These are phyloP conservation scores for Penicillium bovifimosum DNA, from an alignment of 495 filamentous ascomycete species.

Conservation along the genomic window DNA sequence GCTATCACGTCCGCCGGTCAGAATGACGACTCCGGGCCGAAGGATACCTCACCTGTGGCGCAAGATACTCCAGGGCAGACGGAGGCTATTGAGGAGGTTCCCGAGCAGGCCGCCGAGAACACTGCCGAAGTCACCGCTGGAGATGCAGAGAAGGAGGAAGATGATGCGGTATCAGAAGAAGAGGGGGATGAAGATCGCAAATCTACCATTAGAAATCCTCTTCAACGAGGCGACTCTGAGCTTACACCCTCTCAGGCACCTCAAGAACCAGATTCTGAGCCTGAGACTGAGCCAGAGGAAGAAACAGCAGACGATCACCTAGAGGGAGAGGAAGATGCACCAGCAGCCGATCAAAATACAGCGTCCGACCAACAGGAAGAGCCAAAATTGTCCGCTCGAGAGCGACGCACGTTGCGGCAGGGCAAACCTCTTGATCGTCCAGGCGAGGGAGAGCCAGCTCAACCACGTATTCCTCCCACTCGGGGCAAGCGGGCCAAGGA, in stretches of 20 bases:
- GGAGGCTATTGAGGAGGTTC: neutral
- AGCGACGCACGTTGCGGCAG: constrained; percentile 45
- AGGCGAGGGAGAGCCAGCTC: constrained; percentile 9
- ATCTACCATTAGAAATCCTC: constrained; percentile 20
- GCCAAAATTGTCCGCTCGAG: constrained; percentile 47
- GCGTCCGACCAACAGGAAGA: constrained; percentile 19
- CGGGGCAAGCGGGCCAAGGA: constrained; percentile 81
- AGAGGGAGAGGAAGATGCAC: constrained; percentile 10
- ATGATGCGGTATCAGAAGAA: constrained; percentile 22
- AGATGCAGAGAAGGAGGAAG: constrained; percentile 11
- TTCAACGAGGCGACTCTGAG: constrained; percentile 28
- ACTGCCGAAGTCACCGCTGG: neutral
- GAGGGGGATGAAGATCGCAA: constrained; percentile 27
- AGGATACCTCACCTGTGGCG: neutral
- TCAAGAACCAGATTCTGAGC: constrained; percentile 27
- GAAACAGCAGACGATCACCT: constrained; percentile 13
- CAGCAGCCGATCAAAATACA: constrained; percentile 13
- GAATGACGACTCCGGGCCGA: neutral
- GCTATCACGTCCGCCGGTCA: constrained; percentile 2
- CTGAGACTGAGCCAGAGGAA: constrained; percentile 24
- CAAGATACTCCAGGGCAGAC: neutral
- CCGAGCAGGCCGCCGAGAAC: neutral
- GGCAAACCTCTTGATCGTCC: constrained; percentile 29
- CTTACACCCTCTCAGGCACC: constrained; percentile 20
- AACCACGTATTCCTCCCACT: constrained; percentile 36